Conservation (phyloP, 2,329 filamentous ascomycete species). For the Clonostachys solani region DNA sequence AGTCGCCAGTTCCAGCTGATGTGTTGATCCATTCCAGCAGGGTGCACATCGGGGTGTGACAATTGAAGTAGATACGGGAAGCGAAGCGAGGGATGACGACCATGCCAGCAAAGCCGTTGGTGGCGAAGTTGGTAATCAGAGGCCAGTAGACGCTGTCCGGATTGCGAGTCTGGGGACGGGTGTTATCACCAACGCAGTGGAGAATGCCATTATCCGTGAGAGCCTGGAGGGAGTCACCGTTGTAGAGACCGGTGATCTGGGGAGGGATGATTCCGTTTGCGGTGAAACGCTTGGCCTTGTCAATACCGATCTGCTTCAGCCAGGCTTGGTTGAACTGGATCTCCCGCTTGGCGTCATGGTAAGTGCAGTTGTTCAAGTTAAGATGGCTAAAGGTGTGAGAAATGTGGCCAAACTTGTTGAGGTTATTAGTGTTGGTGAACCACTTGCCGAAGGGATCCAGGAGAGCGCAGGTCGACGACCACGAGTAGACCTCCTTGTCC, state of each 20-base stretch:
- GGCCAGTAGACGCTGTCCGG: conserved; percentile 48
- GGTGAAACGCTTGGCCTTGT: conserved; percentile 41
- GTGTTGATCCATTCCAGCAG: conserved; percentile 57
- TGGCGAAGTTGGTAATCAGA: conserved; percentile 41
- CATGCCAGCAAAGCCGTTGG: conserved; percentile 51
- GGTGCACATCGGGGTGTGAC: conserved; percentile 51
- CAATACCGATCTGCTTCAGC: conserved; percentile 48
- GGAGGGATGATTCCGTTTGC: conserved; percentile 54
- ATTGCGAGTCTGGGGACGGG: conserved; percentile 49
- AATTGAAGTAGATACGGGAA: conserved; percentile 62
- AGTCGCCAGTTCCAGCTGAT: conserved; percentile 47
- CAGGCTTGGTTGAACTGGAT: conserved; percentile 58
- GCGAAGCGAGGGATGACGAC: conserved; percentile 56
- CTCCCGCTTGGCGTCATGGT: conserved; percentile 49
- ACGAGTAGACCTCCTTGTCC: conserved; percentile 44
- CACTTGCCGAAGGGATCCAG: conserved; percentile 45
- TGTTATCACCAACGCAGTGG: conserved; percentile 61
- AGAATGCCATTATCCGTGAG: conserved; percentile 56
- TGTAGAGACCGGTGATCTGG: conserved; percentile 60
- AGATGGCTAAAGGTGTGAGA: conserved; percentile 60
- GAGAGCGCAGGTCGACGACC: conserved; percentile 42
- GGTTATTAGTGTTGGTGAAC: conserved; percentile 43
- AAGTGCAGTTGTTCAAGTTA: conserved; percentile 56
- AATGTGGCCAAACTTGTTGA: conserved; percentile 51
- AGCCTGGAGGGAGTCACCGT: conserved; percentile 56